Conservation (phyloP, 768 basidiomycete species). For the Collybia nuda region DNA sequence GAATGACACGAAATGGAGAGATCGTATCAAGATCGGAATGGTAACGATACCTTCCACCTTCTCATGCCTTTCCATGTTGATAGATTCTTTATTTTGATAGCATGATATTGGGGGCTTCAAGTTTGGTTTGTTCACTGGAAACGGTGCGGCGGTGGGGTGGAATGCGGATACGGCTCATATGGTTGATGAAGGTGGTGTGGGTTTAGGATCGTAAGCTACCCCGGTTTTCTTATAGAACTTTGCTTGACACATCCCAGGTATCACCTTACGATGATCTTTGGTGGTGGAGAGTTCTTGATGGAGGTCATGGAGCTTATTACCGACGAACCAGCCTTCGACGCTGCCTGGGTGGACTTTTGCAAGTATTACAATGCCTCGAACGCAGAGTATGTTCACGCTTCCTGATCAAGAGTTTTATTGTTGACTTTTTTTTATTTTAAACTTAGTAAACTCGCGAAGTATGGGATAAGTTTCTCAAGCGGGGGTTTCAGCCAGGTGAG, state of each 20-base stretch:
- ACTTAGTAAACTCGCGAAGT: slow-evolving; percentile 32
- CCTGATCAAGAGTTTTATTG: not conserved
- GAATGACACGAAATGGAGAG: slow-evolving; percentile 35
- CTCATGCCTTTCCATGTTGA: too few relatives aligned
- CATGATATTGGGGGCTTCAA: slow-evolving; percentile 34
- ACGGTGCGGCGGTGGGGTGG: slow-evolving; percentile 35
- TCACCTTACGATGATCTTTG: slow-evolving; percentile 33
- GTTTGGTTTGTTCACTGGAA: slow-evolving; percentile 36
- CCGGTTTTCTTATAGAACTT: not conserved
- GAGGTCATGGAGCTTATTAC: slow-evolving; percentile 38
- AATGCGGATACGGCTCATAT: slow-evolving; percentile 36
- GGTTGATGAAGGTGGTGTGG: slow-evolving; percentile 35
- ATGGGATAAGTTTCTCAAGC: slow-evolving; percentile 31
- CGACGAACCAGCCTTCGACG: slow-evolving; percentile 36
- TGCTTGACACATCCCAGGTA: slow-evolving; percentile 17
- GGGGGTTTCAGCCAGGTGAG: slow-evolving; percentile 30
- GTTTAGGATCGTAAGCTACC: slow-evolving; percentile 26
- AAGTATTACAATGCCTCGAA: slow-evolving; percentile 31
- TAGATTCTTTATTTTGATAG: slow-evolving; percentile 9
- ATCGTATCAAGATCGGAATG: slow-evolving; percentile 35
- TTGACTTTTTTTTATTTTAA: not conserved
- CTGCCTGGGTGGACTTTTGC: slow-evolving; percentile 39
- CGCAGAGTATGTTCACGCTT: slow-evolving; percentile 26
- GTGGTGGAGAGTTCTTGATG: slow-evolving; percentile 38
- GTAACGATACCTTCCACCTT: slow-evolving; percentile 13